Base-by-base conservation (phyloP, 2,329 filamentous ascomycete genomes). In the Zarea fungicola region DNA sequence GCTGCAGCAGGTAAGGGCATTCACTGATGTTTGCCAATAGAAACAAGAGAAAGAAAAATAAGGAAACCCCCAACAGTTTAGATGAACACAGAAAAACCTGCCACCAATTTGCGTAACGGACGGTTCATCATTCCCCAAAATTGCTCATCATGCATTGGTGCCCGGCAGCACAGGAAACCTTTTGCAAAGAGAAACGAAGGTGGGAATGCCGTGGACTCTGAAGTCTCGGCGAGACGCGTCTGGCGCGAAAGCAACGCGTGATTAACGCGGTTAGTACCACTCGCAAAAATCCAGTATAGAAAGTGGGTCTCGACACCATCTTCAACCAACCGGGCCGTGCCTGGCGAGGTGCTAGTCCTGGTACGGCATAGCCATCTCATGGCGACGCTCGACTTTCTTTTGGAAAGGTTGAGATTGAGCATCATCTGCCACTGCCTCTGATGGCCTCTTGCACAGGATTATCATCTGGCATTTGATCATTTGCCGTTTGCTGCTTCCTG, bases 21-120 rank as follows among this genome's bases (percentile, higher is more conserved):
- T 29, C 28, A 8, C 28, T 29, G 8, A 8, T 29, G 28, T 29
- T 29, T 14, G 28, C 28, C 14, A 8, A 8, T 43, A 49, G 41
- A 39, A 43, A 28, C 31, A 46, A 26, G 32, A 47, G 52, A 44
- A 40, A 53, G 50, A 50, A 49, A 42, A 56, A 31, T 43, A 42
- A 41, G n/a, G 42, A 31, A 45, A 49, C n/a, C n/a, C n/a, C n/a
- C n/a, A n/a, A n/a, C n/a, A n/a, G n/a, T n/a, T n/a, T n/a, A n/a
- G n/a, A n/a, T n/a, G n/a, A n/a, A n/a, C n/a, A n/a, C n/a, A n/a
- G n/a, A n/a, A n/a, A n/a, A n/a, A n/a, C n/a, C n/a, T n/a, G n/a
- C n/a, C n/a, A n/a, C n/a, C n/a, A n/a, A n/a, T n/a, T n/a, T n/a
- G n/a, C 23, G 13, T 26, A 16, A 18, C 25, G n/a, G 23, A 10